Base-by-base conservation (phyloP, 2,329 filamentous ascomycete species). In the Myotisia sp. region DNA sequence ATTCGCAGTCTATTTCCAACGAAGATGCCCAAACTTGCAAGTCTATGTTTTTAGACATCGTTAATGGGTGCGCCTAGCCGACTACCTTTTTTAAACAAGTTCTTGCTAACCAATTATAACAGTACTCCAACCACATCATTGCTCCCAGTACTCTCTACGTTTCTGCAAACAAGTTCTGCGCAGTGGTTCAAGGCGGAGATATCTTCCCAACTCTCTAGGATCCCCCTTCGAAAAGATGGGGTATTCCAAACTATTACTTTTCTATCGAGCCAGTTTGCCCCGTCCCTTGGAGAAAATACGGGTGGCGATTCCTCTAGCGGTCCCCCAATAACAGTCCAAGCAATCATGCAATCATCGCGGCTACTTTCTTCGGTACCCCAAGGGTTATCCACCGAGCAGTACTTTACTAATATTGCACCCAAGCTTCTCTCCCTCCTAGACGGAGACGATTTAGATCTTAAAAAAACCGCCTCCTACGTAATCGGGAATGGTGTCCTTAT, bases 401-500 rank as follows among this genome's bases (percentile, higher is more conserved):
- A 61, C 38, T 59, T 62, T 24, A 39, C 40, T 2, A 47, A 46
- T n/a, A 54, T 62, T 37, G 54, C 50, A 8, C 54, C 59, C 8
- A 59, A 62, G 36, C 44, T 63, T 4, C 40, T 63, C 13, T 41
- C 47, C 12, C 44, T 62, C 28, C 44, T 63, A 30, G 59, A 63
- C 39, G 53, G 58, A 2, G 44, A 54, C 12, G 57, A 60, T 30
- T 45, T 38, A 1, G 59, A 62, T 37, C 38, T 62, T 23, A 52
- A 46, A 36, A 59, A 53, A 36, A 56, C 58, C n/a, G 58, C 54
- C 12, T 55, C 59, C 2, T 63, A 62, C 41, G 49, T 55, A 12
- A 52, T 62, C 29, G 58, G 59, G 5, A 62, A 51, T 43, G 59
- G 59, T n/a, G 57, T 63, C 20, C 38, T 63, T 18, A 50, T 55